Percentiles rank a stretch among this genome's conserved stretches.
Evolutionary conservation across 108 stramenopile genomes (phyloP).

Genomic region (Poteriospumella lacustris): DNA sequence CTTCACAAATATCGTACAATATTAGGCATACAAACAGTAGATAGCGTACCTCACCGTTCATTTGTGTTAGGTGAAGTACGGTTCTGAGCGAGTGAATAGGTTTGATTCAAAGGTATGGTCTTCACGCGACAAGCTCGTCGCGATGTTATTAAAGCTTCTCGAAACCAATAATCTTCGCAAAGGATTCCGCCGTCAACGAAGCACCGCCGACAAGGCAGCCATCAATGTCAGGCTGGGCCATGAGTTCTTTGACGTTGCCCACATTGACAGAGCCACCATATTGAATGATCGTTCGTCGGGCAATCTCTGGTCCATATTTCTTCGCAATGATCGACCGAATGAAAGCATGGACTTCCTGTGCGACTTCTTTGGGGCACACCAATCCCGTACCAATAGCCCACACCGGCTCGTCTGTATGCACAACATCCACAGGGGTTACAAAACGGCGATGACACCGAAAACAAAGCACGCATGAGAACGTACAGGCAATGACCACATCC

Average conservation of each 20-base stretch:
- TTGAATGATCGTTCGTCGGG: background rate
- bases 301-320: slow-evolving; percentile 28
- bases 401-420: slow-evolving; percentile 16
- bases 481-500: slow-evolving; percentile 46
- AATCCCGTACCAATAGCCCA: slow-evolving; percentile 32
- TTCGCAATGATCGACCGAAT: background rate
- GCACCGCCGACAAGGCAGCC: slow-evolving; percentile 20
- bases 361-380: slow-evolving; percentile 12
- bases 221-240: slow-evolving; percentile 27
- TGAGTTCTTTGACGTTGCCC: slow-evolving; percentile 20
- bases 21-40: too few species aligned
- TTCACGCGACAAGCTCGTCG: too few species aligned
- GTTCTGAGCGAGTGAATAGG: too few species aligned
- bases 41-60: too few species aligned
- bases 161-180: slow-evolving; percentile 85
- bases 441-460: too few species aligned
- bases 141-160: too few species aligned
- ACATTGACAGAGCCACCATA: slow-evolving; percentile 26
- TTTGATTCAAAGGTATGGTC: too few species aligned
- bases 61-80: too few species aligned
- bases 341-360: background rate
- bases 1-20: too few species aligned
- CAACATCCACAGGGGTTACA: too few species aligned
- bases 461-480: too few species aligned
- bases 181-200: slow-evolving; percentile 39